Conservation (phyloP, 2,329 filamentous ascomycete genomes). For the Beauveria varroae region DNA sequence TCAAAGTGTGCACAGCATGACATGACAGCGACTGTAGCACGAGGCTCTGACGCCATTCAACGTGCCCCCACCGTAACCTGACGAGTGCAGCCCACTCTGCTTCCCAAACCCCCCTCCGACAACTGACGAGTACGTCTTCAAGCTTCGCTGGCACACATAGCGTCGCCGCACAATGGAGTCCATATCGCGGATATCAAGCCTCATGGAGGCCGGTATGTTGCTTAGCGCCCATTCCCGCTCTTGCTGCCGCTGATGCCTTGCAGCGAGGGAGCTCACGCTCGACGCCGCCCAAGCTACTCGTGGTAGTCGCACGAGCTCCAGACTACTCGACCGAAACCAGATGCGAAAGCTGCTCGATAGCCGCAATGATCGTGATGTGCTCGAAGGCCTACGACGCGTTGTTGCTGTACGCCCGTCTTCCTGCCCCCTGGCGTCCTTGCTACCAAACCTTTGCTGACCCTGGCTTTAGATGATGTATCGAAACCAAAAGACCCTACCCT, state of each 20-base stretch:
- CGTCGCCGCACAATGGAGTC: conserved; percentile 67
- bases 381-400: conserved; percentile 84
- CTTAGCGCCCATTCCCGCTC: background rate
- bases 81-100: background rate
- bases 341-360: conserved; percentile 94
- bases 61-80: background rate
- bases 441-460: background rate
- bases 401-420: conserved; percentile 59
- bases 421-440: conserved; percentile 6
- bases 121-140: background rate
- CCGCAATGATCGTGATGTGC: conserved; percentile 82
- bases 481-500: conserved; percentile 77
- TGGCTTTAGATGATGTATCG: conserved; percentile 81
- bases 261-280: conserved; percentile 93
- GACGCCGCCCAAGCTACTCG: conserved; percentile 90
- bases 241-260: conserved; percentile 14
- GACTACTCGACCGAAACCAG: conserved; percentile 67
- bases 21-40: background rate
- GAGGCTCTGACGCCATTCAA: background rate
- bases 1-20: background rate
- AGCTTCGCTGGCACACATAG: conserved; percentile 6
- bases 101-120: conserved; percentile 5
- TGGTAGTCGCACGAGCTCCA: conserved; percentile 51
- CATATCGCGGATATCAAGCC: conserved; percentile 83
- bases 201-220: conserved; percentile 82